These are phyloP conservation scores for Besnoitia besnoiti DNA, from an alignment of 169 alveolate genomes.

Conservation along the genomic window DNA sequence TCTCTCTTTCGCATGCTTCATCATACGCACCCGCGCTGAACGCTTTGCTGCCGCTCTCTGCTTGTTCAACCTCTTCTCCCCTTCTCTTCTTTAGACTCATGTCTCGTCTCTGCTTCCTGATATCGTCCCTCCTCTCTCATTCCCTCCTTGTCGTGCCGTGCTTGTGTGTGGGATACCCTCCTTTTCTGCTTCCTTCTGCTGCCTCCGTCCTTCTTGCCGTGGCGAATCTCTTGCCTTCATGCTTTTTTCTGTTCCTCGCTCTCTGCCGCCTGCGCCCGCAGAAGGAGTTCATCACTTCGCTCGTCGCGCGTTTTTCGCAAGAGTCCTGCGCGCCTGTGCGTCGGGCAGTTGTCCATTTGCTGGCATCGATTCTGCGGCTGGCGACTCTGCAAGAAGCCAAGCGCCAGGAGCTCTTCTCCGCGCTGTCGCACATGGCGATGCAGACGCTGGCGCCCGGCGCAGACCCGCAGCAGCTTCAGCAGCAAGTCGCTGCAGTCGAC, in stretches of 20 bases:
- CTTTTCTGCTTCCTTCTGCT: too few relatives aligned
- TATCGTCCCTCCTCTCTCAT: too few relatives aligned
- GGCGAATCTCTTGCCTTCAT: not conserved
- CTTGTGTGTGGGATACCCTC: too few relatives aligned
- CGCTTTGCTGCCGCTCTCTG: too few relatives aligned
- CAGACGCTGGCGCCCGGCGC: conserved; percentile 47
- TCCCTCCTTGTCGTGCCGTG: too few relatives aligned
- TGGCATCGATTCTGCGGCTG: conserved; percentile 53
- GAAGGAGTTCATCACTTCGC: conserved; percentile 39
- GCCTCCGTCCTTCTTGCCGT: not conserved
- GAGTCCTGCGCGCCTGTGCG: conserved; percentile 42
- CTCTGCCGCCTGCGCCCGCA: conserved; percentile 11
- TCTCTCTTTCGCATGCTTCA: too few relatives aligned
- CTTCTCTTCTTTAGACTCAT: too few relatives aligned
- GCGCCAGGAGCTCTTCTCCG: conserved; percentile 36
- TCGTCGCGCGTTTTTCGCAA: conserved; percentile 20
- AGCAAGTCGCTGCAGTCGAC: conserved; percentile 52
- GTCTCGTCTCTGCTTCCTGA: too few relatives aligned
- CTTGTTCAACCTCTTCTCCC: too few relatives aligned
- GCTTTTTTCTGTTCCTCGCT: not conserved
- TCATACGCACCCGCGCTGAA: too few relatives aligned
- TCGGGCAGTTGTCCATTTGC: conserved; percentile 34
- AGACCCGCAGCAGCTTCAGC: conserved; percentile 49
- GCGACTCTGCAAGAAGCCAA: conserved; percentile 48
- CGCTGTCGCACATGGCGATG: conserved; percentile 39